phyloP scores from a whole-genome alignment of 2,329 filamentous ascomycete genomes.

The Trichoderma sp. region DNA sequence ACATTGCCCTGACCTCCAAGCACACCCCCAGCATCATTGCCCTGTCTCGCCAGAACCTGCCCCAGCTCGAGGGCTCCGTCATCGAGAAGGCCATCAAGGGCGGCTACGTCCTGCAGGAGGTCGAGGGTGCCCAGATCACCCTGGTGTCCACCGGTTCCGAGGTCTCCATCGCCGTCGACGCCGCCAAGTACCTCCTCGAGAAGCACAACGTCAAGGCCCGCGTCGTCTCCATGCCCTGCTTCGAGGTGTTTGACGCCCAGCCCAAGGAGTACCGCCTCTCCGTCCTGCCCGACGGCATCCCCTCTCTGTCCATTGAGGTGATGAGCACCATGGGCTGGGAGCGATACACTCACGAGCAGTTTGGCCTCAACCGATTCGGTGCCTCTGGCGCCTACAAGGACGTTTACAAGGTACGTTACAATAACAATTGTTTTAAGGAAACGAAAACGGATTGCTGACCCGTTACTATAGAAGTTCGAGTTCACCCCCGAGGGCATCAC shows the following conservation, averaged over 20 bases:
- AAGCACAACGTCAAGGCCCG: constrained; percentile 85
- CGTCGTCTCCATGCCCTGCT: constrained; percentile 94
- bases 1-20: constrained; percentile 87
- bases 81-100: constrained; percentile 91
- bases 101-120: constrained; percentile 88
- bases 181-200: constrained; percentile 86
- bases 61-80: constrained; percentile 92
- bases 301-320: constrained; percentile 89
- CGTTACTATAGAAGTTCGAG: constrained; percentile 81
- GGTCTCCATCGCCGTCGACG: constrained; percentile 89
- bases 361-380: constrained; percentile 98
- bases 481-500: constrained; percentile 96
- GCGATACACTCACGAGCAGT: constrained; percentile 99
- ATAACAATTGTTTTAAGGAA: background rate
- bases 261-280: constrained; percentile 91
- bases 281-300: constrained; percentile 91
- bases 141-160: constrained; percentile 95
- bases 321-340: constrained; percentile 99
- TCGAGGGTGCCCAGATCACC: constrained; percentile 80
- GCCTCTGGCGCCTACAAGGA: constrained; percentile 96
- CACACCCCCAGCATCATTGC: constrained; percentile 91
- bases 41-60: constrained; percentile 96
- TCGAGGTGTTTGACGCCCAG: constrained; percentile 95
- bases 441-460: constrained; percentile 41
- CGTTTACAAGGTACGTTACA: constrained; percentile 77